phyloP scores from a whole-genome alignment of 495 filamentous ascomycete species.

The Friedmanniomyces simplex region DNA sequence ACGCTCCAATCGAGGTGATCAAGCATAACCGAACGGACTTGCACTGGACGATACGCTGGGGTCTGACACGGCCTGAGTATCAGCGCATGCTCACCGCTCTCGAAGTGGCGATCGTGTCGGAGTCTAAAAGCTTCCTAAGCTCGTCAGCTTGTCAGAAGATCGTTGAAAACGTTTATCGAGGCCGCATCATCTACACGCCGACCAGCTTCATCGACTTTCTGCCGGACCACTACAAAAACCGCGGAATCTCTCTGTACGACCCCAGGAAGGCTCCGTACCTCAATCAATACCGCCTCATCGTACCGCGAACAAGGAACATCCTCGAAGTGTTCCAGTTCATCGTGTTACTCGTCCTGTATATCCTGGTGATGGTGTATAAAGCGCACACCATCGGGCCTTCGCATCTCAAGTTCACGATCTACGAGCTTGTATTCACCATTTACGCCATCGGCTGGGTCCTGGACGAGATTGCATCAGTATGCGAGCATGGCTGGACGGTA shows the following conservation, averaged over 20 bases:
- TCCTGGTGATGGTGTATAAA: constrained; percentile 53
- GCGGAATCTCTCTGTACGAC: constrained; percentile 59
- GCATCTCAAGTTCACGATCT: constrained; percentile 34
- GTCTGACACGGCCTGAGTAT: constrained; percentile 33
- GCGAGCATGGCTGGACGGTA: constrained; percentile 65
- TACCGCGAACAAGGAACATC: constrained; percentile 56
- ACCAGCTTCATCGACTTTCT: constrained; percentile 59
- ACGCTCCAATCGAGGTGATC: constrained; percentile 48
- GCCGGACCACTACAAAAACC: constrained; percentile 63
- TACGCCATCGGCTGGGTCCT: constrained; percentile 63
- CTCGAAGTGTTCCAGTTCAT: constrained; percentile 60
- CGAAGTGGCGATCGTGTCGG: constrained; percentile 60
- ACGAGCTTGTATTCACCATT: constrained; percentile 51
- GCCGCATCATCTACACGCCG: constrained; percentile 59
- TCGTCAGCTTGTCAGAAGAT: constrained; percentile 60
- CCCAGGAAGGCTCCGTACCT: constrained; percentile 53
- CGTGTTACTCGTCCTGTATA: constrained; percentile 48
- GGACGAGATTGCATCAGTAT: constrained; percentile 59
- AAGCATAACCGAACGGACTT: constrained; percentile 37
- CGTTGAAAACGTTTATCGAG: constrained; percentile 56
- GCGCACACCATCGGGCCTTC: constrained; percentile 29
- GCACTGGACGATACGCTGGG: constrained; percentile 36
- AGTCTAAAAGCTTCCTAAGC: constrained; percentile 56
- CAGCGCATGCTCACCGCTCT: constrained; percentile 55
- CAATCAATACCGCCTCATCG: constrained; percentile 66